Evolutionary conservation across 305 asterid species (phyloP), one percentile per base, ranked within the genome.

Genomic region (Ajuga reptans): DNA sequence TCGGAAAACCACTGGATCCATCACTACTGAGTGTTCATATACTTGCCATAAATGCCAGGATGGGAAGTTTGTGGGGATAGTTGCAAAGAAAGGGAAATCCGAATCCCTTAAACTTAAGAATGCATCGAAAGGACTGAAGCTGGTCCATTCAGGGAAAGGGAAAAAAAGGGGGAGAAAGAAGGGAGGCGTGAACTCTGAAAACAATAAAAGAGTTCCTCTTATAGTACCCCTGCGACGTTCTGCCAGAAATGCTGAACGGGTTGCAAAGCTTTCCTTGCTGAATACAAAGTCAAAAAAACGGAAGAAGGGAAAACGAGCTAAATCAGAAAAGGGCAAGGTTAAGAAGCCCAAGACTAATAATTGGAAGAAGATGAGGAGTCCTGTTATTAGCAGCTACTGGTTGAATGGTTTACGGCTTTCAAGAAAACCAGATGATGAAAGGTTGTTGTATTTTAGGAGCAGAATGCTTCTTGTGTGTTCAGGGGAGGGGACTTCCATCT

Each of bases 191-290:
- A 80, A 79, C 16, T 71, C 77, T 36, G 78, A 66, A 75, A 84
- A 63, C 56, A 80, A 52, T 50, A 82, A 70, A 70, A 71, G 78
- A 63, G 81, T 50, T 71, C 72, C 82, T 51, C 27, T 80, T 52
- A 83, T 72, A 64, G 78, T 83, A 63, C 95, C 98, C 67, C 72
- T 90, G 79, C 86, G 98, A n/a, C 92, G 98, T 34, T 92, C 98
- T 71, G 86, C 92, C 54, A 86, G 98, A 79, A 78, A 74, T 72
- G 85, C 86, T 49, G 92, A 83, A 75, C 78, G 81, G 31, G 56
- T 69, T 49, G 64, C 73, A 50, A 83, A 81, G 74, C 31, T 75
- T 17, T 51, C 82, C 42, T 74, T 79, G 62, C 81, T 77, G 76
- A 82, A 66, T 59, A 78, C 82, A 5, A 89, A 78, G 79, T 67